Evolutionary conservation across 106 monocot species (phyloP), one percentile per base, ranked within the genome.

Genomic region (Platanthera zijinensis): DNA sequence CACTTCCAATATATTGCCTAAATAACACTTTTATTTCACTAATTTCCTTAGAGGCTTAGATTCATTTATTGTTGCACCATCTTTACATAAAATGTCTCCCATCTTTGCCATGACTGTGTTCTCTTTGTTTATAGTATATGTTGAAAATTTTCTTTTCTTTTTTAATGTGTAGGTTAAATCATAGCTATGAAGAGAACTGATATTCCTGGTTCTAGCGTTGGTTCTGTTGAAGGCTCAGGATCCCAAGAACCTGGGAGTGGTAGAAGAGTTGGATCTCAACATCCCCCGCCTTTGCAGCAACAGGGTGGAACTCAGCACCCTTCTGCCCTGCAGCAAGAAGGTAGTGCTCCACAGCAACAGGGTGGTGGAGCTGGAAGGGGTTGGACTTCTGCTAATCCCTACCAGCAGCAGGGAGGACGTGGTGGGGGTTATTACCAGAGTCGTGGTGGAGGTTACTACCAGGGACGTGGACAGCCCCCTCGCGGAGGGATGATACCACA

Each of bases 121-220:
- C 39, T 39, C 39, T 39, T 39, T 39, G 39, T 39, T 25, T 25
- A 39, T 39, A 39, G 3, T 39, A 1, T 39, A 39, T 39, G 39
- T 39, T 39, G 39, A 39, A 39, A 39, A 39, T 1, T 39, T 39
- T 53, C 52, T 11, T 11, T 72, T 30, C 10, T 45, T 72, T 32
- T 78, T 71, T 25, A 70, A 48, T 53, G 52, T 82, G 78, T 80
- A 87, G 82, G 47, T 71, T 66, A 25, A 21, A 69, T 78, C 46
- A 95, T 87, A 86, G 83, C 82, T 52, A 76, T 81, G 72, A 89
- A 83, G 77, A 76, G 83, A 69, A 86, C 85, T 74, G 96, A 83
- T 1, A 67, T 71, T 77, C 62, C 85, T 63, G 85, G 78, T 10
- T 10, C 81, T 69, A 77, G 80, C 8, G 89, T 85, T 52, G 54